Conservation (phyloP, 208 protist genomes). For the Phytomonas sp. region DNA sequence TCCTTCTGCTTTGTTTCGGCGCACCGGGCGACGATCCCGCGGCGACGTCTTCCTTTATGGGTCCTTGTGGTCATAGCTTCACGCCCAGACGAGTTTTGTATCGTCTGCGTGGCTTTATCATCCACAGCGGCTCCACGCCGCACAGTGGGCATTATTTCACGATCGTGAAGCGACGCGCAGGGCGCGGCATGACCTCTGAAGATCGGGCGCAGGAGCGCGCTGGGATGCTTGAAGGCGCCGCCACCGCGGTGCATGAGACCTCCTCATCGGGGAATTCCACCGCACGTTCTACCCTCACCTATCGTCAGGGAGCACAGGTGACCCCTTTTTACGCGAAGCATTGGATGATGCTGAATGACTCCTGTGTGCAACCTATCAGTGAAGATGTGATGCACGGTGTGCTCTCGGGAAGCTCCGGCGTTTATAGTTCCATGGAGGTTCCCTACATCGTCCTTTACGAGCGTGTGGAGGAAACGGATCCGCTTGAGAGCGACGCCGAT, state of each 20-base stretch:
- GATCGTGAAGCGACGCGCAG: slow-evolving; percentile 15
- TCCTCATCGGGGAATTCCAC: neutral
- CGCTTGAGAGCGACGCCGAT: neutral
- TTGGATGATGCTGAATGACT: slow-evolving; percentile 65
- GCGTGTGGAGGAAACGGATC: slow-evolving; percentile 8
- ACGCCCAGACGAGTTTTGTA: slow-evolving; percentile 29
- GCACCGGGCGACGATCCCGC: neutral
- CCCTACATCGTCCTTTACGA: slow-evolving; percentile 61
- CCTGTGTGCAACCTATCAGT: slow-evolving; percentile 21
- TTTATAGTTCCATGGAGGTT: slow-evolving; percentile 39
- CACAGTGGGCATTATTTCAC: slow-evolving; percentile 65
- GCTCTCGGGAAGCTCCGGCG: slow-evolving; percentile 22
- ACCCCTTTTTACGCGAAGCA: neutral
- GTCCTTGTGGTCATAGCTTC: neutral
- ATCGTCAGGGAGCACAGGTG: slow-evolving; percentile 12
- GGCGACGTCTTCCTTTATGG: neutral
- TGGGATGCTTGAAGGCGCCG: neutral
- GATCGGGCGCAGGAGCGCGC: slow-evolving; percentile 8
- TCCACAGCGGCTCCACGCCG: slow-evolving; percentile 61
- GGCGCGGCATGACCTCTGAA: neutral
- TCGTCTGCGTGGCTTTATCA: slow-evolving; percentile 36
- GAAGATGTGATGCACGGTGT: slow-evolving; percentile 20
- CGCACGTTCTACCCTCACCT: slow-evolving; percentile 10
- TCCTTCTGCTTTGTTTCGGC: slow-evolving; percentile 24
- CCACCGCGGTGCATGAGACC: slow-evolving; percentile 2